These are phyloP conservation scores for Meripilus lineatus DNA, from an alignment of 1,284 basidiomycete species.

Conservation along the genomic window DNA sequence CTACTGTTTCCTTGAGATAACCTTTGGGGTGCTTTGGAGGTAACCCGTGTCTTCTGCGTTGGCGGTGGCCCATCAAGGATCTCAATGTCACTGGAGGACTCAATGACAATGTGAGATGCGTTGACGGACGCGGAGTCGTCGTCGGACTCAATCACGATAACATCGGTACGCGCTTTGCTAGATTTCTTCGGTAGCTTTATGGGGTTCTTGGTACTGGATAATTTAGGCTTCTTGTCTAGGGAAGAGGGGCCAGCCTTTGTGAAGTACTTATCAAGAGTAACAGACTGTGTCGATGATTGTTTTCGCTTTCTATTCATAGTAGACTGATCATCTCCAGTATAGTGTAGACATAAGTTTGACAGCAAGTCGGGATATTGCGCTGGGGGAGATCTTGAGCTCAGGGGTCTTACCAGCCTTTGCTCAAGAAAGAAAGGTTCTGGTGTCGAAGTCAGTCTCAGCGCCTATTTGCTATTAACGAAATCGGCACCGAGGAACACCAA, in stretches of 20 bases:
- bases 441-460: no score
- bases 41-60: neutral
- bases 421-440: no score
- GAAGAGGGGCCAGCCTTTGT: constrained; percentile 15
- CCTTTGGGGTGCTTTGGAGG: neutral
- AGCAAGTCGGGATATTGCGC: no score
- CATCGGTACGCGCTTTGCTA: constrained; percentile 20
- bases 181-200: neutral
- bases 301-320: constrained; percentile 41
- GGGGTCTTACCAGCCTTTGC: no score
- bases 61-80: constrained; percentile 24
- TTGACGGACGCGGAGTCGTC: constrained; percentile 25
- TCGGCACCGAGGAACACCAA: no score
- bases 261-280: constrained; percentile 52
- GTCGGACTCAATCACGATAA: constrained; percentile 61
- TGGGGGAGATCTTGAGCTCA: no score
- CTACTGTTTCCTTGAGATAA: neutral
- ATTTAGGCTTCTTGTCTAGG: constrained; percentile 1
- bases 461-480: no score
- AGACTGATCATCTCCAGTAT: no score
- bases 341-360: no score
- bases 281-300: constrained; percentile 27
- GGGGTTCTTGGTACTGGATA: neutral
- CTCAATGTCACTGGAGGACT: constrained; percentile 22
- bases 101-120: neutral